Evolutionary conservation across 345 rosid genomes (phyloP).

Genomic region (Abelmoschus esculentus): DNA sequence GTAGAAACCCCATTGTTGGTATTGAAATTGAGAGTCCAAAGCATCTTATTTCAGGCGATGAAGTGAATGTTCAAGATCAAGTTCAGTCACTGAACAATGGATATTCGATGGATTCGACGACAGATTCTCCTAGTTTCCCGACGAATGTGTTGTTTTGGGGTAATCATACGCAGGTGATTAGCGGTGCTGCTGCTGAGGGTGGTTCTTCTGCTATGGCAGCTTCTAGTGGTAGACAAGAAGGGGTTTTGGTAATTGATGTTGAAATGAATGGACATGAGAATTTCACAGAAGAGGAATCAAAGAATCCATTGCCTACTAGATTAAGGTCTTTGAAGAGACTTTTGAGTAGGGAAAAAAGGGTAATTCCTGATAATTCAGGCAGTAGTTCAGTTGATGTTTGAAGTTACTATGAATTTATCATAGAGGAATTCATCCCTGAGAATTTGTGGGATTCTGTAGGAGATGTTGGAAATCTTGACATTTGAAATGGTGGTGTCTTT

Average conservation of each 20-base stretch:
- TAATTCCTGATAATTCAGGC: conserved; percentile 34
- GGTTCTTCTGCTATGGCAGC: conserved; percentile 17
- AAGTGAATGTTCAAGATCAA: conserved; percentile 19
- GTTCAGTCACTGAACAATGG: conserved; percentile 29
- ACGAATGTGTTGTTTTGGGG: conserved; percentile 94
- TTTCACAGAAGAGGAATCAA: conserved; percentile 54
- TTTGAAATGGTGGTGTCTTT: background rate
- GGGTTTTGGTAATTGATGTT: conserved; percentile 45
- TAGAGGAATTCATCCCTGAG: background rate
- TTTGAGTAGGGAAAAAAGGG: conserved; percentile 67
- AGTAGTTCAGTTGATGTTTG: conserved; percentile 40
- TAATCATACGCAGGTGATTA: conserved; percentile 54
- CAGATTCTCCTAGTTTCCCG: conserved; percentile 62
- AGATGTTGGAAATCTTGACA: background rate
- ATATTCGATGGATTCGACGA: conserved; percentile 36
- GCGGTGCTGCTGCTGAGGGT: conserved; percentile 39
- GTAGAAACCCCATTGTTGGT: conserved; percentile 49
- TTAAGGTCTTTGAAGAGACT: conserved; percentile 78
- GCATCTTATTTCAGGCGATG: conserved; percentile 13
- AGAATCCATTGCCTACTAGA: conserved; percentile 62
- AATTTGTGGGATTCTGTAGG: conserved; percentile 2
- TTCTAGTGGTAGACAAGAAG: conserved; percentile 18
- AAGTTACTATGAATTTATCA: background rate
- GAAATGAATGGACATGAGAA: conserved; percentile 31
- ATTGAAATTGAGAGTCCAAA: conserved; percentile 15